Evolutionary conservation across 106 monocot genomes (phyloP).

Genomic region (Iris macrosiphon): DNA sequence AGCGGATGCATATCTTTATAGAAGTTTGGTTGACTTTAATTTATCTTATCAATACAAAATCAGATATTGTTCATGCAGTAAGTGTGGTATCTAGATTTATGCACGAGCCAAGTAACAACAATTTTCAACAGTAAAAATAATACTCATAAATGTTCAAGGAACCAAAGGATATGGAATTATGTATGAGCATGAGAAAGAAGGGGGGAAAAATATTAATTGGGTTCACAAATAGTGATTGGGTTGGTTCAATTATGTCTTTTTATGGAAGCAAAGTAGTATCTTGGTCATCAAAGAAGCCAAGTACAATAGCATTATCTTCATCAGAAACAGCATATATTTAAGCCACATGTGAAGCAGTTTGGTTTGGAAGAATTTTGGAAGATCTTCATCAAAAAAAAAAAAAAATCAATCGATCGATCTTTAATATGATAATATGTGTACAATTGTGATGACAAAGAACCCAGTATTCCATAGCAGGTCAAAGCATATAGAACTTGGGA

Average conservation of each 20-base stretch:
- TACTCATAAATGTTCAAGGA: neutral
- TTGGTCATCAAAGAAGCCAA: neutral
- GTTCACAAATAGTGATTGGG: neutral
- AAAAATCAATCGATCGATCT: too few relatives aligned
- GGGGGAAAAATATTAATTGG: too few relatives aligned
- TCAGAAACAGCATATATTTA: neutral
- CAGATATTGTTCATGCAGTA: neutral
- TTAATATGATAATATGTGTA: too few relatives aligned
- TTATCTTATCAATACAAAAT: neutral
- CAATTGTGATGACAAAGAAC: too few relatives aligned
- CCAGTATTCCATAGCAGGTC: too few relatives aligned
- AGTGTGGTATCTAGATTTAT: neutral
- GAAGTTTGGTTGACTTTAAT: neutral
- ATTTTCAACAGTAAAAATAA: neutral
- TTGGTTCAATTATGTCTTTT: neutral
- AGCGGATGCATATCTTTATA: neutral
- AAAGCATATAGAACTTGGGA: too few relatives aligned
- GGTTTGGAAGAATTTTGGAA: neutral
- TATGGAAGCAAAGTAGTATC: neutral
- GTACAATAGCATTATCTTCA: neutral
- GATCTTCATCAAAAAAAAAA: neutral
- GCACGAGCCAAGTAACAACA: neutral
- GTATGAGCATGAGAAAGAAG: neutral
- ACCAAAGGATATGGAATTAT: neutral
- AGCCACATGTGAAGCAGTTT: constrained; percentile 2